A percentile compares a stretch with the other conserved stretches of the same genome.
These are phyloP conservation scores for Pistacia atlantica DNA, from an alignment of 345 rosid genomes.

Conservation along the genomic window DNA sequence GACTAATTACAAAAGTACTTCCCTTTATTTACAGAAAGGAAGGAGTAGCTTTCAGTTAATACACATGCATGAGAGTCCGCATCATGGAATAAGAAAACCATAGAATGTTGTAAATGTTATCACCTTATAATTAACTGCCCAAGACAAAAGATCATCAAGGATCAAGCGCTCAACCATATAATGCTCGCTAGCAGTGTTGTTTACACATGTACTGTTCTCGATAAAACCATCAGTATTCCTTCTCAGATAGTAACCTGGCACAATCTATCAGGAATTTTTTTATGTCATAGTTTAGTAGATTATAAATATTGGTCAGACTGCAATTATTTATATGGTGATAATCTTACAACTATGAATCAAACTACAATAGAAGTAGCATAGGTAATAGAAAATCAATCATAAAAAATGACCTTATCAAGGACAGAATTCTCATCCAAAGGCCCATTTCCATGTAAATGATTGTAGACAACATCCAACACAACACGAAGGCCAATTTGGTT, in stretches of 20 bases:
- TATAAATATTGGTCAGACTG: neutral
- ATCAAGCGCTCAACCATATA: slow-evolving; percentile 91
- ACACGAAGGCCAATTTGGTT: slow-evolving; percentile 64
- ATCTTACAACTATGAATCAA: neutral
- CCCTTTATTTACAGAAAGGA: neutral
- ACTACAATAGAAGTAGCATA: slow-evolving; percentile 12
- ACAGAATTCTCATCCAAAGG: slow-evolving; percentile 77
- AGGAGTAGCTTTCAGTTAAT: slow-evolving; percentile 1
- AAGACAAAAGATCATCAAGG: slow-evolving; percentile 75
- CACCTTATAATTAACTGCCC: slow-evolving; percentile 93
- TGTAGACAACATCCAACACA: slow-evolving; percentile 93
- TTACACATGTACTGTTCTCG: slow-evolving; percentile 87
- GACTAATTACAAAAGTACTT: neutral
- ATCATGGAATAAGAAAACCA: neutral
- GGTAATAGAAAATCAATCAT: neutral
- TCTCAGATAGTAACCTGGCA: slow-evolving; percentile 97
- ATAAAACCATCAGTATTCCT: slow-evolving; percentile 78
- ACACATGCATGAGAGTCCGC: neutral
- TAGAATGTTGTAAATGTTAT: slow-evolving; percentile 2
- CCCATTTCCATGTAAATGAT: slow-evolving; percentile 90
- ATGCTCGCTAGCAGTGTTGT: slow-evolving; percentile 98
- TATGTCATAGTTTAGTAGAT: slow-evolving; percentile 10
- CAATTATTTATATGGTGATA: neutral
- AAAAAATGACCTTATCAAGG: slow-evolving; percentile 76
- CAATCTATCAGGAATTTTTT: slow-evolving; percentile 57